Conservation (phyloP, 2,329 filamentous ascomycete species). For the Arthroderma uncinatum region DNA sequence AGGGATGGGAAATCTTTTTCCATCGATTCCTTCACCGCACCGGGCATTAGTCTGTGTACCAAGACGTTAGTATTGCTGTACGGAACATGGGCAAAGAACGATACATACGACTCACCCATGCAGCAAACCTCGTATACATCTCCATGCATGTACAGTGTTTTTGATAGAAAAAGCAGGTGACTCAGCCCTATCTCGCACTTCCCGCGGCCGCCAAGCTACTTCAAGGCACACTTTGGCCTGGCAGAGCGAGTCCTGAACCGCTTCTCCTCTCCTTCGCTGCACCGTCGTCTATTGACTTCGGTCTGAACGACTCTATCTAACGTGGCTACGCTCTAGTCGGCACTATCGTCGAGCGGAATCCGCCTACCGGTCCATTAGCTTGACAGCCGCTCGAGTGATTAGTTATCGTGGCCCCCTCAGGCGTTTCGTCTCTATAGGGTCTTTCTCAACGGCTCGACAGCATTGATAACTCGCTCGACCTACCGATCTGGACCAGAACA, state of each 20-base stretch:
- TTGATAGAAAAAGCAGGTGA: background rate
- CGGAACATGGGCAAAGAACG: background rate
- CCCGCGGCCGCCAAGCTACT: background rate
- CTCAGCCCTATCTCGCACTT: conserved; percentile 1
- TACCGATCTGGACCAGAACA: background rate
- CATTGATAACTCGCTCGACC: background rate
- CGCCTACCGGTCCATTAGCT: background rate
- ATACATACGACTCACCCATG: background rate
- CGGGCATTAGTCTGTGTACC: background rate
- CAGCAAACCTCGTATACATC: background rate
- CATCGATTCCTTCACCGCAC: background rate
- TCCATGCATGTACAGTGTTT: no score
- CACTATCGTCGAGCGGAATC: background rate
- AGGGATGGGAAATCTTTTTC: background rate
- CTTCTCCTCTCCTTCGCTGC: background rate
- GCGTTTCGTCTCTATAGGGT: background rate
- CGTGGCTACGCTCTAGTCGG: background rate
- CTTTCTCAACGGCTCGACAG: background rate
- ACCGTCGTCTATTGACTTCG: background rate
- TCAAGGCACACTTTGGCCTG: background rate
- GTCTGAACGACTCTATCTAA: background rate
- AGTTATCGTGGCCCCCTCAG: background rate
- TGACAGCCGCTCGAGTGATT: background rate
- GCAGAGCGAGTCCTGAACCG: background rate
- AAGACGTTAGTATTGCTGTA: background rate